These are phyloP conservation scores for Leucocoprinus birnbaumii DNA, from an alignment of 768 basidiomycete species.

Conservation along the genomic window DNA sequence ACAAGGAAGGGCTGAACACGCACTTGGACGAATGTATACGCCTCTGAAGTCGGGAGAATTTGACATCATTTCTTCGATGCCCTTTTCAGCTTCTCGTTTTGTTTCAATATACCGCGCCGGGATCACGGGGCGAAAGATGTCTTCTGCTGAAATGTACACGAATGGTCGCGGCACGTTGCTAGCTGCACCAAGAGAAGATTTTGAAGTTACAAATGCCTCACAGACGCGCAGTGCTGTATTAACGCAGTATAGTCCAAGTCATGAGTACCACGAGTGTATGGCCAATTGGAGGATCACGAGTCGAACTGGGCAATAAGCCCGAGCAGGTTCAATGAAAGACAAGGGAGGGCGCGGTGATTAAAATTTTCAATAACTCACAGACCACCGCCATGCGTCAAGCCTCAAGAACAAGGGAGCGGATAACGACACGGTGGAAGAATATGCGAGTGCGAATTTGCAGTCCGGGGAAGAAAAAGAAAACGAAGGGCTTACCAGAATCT, in stretches of 20 bases:
- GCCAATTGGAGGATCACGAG: background rate
- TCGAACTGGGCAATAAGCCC: background rate
- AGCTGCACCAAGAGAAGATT: constrained; percentile 20
- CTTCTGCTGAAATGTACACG: constrained; percentile 94
- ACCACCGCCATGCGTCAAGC: constrained; percentile 6
- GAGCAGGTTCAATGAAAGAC: background rate
- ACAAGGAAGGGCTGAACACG: constrained; percentile 23
- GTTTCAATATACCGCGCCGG: constrained; percentile 86
- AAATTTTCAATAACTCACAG: constrained; percentile 12
- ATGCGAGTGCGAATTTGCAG: background rate
- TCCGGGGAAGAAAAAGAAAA: too few relatives aligned
- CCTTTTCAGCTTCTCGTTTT: constrained; percentile 87
- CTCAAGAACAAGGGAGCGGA: background rate
- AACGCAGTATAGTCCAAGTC: background rate
- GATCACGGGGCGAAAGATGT: constrained; percentile 85
- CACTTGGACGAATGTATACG: constrained; percentile 89
- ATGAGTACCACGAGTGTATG: background rate
- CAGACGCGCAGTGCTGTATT: constrained; percentile 68
- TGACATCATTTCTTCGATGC: constrained; percentile 54
- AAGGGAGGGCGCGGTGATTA: background rate
- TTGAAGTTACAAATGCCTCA: constrained; percentile 62
- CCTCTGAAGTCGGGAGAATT: constrained; percentile 50
- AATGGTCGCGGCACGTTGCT: constrained; percentile 58
- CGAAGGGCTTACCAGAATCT: constrained; percentile 70
- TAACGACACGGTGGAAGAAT: background rate